A percentile compares a stretch with the other conserved stretches of the same genome.
Evolutionary conservation across 139 green algal genomes (phyloP).

Genomic region (Auxenochlorella protothecoides): DNA sequence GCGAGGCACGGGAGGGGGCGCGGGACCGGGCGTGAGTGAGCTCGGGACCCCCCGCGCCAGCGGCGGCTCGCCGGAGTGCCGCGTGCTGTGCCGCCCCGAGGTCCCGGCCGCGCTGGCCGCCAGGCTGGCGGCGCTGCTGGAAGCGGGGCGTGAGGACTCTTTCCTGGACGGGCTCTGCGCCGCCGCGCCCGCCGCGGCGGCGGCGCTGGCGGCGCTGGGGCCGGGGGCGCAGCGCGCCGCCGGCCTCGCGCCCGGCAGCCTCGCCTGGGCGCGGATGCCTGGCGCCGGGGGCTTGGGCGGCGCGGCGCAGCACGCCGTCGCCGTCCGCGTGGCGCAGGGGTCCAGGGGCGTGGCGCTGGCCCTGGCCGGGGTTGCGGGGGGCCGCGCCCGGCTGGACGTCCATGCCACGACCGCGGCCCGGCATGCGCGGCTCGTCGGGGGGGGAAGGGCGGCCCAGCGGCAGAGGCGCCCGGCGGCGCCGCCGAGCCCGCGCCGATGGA

Average conservation of each 20-base stretch:
- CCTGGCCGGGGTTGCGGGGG: too few species aligned
- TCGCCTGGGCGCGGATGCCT: background rate
- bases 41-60: background rate
- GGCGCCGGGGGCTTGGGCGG: background rate
- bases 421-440: too few species aligned
- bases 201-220: background rate
- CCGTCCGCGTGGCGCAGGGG: background rate
- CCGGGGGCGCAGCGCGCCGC: background rate
- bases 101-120: background rate
- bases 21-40: too few species aligned
- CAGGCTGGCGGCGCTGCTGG: conserved; percentile 1
- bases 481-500: too few species aligned
- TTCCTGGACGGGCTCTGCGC: conserved; percentile 5
- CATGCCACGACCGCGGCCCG: too few species aligned
- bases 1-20: too few species aligned
- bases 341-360: background rate
- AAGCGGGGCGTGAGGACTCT: background rate
- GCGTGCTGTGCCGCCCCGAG: background rate
- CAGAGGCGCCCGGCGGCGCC: too few species aligned
- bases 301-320: background rate
- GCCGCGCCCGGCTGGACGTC: too few species aligned
- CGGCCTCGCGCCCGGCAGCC: background rate
- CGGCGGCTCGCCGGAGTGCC: background rate
- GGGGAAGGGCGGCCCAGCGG: too few species aligned
- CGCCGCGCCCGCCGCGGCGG: background rate